A percentile compares a stretch with the other conserved stretches of the same genome.
These are phyloP conservation scores for Phytopythium mirpurense DNA, from an alignment of 352 stramenopile species.

Conservation along the genomic window DNA sequence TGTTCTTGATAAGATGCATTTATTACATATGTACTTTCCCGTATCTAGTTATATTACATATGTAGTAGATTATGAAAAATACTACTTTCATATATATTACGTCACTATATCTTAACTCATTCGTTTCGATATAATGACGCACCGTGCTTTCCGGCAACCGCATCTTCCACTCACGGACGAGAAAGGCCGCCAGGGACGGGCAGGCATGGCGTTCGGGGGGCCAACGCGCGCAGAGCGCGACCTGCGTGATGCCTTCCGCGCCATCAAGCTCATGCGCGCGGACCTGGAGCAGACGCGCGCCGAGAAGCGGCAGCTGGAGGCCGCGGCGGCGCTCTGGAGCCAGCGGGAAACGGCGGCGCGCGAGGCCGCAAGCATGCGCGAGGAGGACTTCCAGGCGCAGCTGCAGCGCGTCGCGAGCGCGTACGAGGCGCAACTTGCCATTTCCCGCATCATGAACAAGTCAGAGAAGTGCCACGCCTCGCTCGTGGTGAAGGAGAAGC, in stretches of 20 bases:
- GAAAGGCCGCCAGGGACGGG: background rate
- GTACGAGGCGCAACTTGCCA: background rate
- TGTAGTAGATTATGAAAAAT: no score
- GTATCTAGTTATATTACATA: no score
- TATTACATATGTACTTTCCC: no score
- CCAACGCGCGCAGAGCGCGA: slow-evolving; percentile 27
- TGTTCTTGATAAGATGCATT: no score
- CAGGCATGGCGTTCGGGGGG: background rate
- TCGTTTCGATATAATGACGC: no score
- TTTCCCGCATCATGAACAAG: background rate
- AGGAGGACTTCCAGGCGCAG: slow-evolving; percentile 1
- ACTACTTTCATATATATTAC: no score
- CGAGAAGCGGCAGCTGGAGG: slow-evolving; percentile 27
- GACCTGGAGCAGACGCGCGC: slow-evolving; percentile 32
- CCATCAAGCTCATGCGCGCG: slow-evolving; percentile 35
- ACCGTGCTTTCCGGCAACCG: no score
- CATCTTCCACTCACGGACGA: no score
- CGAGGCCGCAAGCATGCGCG: background rate
- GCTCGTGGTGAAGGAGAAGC: background rate
- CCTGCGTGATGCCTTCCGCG: slow-evolving; percentile 42
- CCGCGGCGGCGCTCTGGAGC: slow-evolving; percentile 1
- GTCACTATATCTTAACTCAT: no score
- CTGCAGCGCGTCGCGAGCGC: background rate
- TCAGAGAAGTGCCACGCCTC: background rate
- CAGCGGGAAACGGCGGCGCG: background rate